Conservation (phyloP, 257 asterid species). For the Plectranthus barbatus region DNA sequence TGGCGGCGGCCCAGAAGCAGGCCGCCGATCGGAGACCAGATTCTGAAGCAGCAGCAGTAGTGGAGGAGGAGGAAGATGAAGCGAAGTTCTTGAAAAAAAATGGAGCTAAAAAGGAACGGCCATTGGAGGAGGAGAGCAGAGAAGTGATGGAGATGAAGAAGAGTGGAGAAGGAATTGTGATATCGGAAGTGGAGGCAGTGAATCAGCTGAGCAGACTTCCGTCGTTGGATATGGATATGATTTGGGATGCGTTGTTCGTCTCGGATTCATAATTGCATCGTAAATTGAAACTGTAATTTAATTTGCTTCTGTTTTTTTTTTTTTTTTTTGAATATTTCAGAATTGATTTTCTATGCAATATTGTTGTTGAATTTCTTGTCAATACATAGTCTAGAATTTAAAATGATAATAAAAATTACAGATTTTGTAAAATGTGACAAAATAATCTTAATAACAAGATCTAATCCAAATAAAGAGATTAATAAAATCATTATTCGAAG, state of each 20-base stretch:
- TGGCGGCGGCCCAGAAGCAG: slow-evolving; percentile 15
- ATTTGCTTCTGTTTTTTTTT: not conserved
- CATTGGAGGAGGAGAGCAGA: slow-evolving; percentile 8
- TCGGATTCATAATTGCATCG: slow-evolving; percentile 43
- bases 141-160: slow-evolving; percentile 19
- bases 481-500: not conserved
- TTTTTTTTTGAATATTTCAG: too few species aligned
- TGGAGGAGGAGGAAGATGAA: not conserved
- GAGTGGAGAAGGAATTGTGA: slow-evolving; percentile 16
- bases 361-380: slow-evolving; percentile 1
- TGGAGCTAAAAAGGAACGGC: slow-evolving; percentile 1
- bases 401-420: too few species aligned
- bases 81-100: not conserved
- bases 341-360: not conserved
- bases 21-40: too few species aligned
- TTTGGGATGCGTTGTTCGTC: slow-evolving; percentile 74
- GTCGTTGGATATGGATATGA: slow-evolving; percentile 76
- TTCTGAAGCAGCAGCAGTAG: not conserved
- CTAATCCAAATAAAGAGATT: not conserved
- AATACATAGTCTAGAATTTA: not conserved
- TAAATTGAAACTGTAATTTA: not conserved
- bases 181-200: slow-evolving; percentile 35
- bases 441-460: not conserved
- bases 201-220: slow-evolving; percentile 76
- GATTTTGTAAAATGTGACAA: not conserved